These are phyloP conservation scores for Bryoglossum gracile DNA, from an alignment of 495 filamentous ascomycete species.

Conservation along the genomic window DNA sequence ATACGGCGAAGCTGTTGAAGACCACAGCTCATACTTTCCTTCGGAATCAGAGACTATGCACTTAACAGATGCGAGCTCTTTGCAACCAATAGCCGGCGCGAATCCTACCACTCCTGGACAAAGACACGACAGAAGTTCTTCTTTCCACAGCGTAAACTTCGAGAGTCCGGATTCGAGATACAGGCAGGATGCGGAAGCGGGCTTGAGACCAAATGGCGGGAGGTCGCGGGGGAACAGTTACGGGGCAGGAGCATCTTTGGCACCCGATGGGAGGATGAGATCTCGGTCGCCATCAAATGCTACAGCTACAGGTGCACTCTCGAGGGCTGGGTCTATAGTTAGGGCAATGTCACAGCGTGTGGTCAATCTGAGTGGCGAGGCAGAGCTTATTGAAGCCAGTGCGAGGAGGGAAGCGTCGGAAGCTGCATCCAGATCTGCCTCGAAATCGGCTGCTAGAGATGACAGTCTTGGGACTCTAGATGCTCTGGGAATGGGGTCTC, in stretches of 20 bases:
- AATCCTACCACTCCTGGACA: slow-evolving; percentile 25
- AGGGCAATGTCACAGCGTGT: slow-evolving; percentile 96
- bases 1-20: slow-evolving; percentile 29
- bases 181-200: slow-evolving; percentile 44
- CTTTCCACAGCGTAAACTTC: slow-evolving; percentile 52
- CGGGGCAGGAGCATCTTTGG: slow-evolving; percentile 40
- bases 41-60: slow-evolving; percentile 61
- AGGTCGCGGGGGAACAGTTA: slow-evolving; percentile 38
- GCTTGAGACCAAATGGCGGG: slow-evolving; percentile 32
- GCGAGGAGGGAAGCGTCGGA: slow-evolving; percentile 23
- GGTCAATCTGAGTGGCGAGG: slow-evolving; percentile 86
- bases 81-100: slow-evolving; percentile 63
- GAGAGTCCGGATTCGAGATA: slow-evolving; percentile 29
- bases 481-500: too few species aligned
- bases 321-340: slow-evolving; percentile 83
- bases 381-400: slow-evolving; percentile 39
- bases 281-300: slow-evolving; percentile 52
- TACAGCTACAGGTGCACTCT: slow-evolving; percentile 46
- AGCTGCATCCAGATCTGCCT: background rate
- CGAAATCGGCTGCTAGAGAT: slow-evolving; percentile 4
- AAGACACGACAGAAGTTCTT: slow-evolving; percentile 50
- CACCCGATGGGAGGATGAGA: slow-evolving; percentile 36
- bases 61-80: slow-evolving; percentile 50
- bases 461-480: slow-evolving; percentile 3
- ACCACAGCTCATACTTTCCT: slow-evolving; percentile 49